A percentile compares a stretch with the other conserved stretches of the same genome.
Evolutionary conservation across 345 rosid species (phyloP).

Genomic region (Combretum micranthum): DNA sequence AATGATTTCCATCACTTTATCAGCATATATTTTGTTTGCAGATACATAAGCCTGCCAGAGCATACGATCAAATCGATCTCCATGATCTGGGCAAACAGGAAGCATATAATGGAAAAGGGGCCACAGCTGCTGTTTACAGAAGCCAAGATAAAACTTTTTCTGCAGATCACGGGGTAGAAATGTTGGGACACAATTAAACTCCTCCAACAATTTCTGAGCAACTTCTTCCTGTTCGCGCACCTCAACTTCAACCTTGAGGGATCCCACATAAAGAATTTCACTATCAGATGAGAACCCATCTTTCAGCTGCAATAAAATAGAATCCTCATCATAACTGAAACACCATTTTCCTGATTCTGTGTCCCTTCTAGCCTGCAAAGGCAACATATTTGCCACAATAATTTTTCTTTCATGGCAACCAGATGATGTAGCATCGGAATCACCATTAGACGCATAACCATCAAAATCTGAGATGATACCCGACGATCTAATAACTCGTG

Average conservation of each 20-base stretch:
- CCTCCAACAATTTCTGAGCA: conserved; percentile 47
- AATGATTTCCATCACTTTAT: conserved; percentile 76
- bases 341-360: conserved; percentile 44
- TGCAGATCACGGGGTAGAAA: conserved; percentile 58
- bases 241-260: conserved; percentile 53
- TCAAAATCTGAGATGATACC: conserved; percentile 66
- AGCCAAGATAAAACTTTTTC: conserved; percentile 59
- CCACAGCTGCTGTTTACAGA: conserved; percentile 78
- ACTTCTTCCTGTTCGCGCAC: conserved; percentile 58
- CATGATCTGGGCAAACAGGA: conserved; percentile 76
- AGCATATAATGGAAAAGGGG: conserved; percentile 85
- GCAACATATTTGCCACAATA: conserved; percentile 51
- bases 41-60: conserved; percentile 79
- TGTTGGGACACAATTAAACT: conserved; percentile 67
- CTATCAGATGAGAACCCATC: conserved; percentile 59
- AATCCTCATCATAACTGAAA: conserved; percentile 56
- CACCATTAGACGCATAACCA: conserved; percentile 34
- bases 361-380: conserved; percentile 40
- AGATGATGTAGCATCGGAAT: conserved; percentile 46
- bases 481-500: conserved; percentile 66
- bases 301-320: conserved; percentile 44
- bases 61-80: conserved; percentile 62
- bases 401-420: conserved; percentile 40
- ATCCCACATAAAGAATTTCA: conserved; percentile 64
- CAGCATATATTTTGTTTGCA: conserved; percentile 72